Percentiles rank a stretch among this genome's conserved stretches.
phyloP scores from a whole-genome alignment of 345 rosid species.

The Nasturtium officinale region DNA sequence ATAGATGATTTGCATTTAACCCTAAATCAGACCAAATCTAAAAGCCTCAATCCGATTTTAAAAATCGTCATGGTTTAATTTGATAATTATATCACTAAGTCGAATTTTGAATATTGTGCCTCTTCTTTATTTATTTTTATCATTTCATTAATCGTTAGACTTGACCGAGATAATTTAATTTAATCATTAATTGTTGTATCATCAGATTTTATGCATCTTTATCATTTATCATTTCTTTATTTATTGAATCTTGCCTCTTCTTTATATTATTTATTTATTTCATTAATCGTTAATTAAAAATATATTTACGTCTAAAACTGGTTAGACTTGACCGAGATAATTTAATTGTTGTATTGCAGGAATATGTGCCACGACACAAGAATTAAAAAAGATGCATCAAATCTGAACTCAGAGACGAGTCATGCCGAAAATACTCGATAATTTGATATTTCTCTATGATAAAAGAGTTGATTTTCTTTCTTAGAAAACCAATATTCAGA shows the following conservation, averaged over 20 bases:
- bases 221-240: too few relatives aligned
- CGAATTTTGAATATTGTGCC: background rate
- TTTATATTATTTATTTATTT: too few relatives aligned
- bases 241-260: too few relatives aligned
- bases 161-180: slow-evolving; percentile 8
- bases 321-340: background rate
- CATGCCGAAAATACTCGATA: background rate
- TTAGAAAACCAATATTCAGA: background rate
- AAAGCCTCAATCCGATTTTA: background rate
- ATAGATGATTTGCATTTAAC: background rate
- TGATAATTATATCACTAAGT: background rate
- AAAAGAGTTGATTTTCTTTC: background rate
- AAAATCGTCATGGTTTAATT: background rate
- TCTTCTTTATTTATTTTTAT: too few relatives aligned
- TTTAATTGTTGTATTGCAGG: slow-evolving; percentile 46
- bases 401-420: background rate
- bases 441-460: background rate
- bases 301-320: background rate
- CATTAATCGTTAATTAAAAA: background rate
- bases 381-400: slow-evolving; percentile 42
- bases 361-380: slow-evolving; percentile 49
- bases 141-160: background rate
- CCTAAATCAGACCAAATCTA: background rate
- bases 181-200: too few relatives aligned
- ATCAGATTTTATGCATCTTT: too few relatives aligned